Conservation (phyloP, 202 grass and related monocot genomes). For the Elaeis oleifera region DNA sequence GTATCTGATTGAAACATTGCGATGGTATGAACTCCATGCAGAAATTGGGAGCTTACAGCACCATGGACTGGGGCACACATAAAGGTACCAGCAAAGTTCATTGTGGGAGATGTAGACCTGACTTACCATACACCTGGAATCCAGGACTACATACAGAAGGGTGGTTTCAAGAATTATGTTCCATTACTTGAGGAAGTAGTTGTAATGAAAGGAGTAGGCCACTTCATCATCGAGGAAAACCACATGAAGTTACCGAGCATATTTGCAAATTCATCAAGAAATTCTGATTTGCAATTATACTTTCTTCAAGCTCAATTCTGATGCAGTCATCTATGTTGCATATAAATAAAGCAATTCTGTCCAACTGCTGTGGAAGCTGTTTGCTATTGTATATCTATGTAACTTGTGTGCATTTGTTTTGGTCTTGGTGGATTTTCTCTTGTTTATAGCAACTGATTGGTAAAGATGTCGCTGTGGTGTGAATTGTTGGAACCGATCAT, state of each 20-base stretch:
- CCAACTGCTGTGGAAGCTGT: too few species aligned
- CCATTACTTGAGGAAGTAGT: slow-evolving; percentile 17
- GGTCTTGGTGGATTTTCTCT: too few species aligned
- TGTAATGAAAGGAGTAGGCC: slow-evolving; percentile 17
- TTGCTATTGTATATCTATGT: too few species aligned
- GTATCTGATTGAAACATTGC: too few species aligned
- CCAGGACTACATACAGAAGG: slow-evolving; percentile 20
- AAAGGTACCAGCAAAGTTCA: slow-evolving; percentile 18
- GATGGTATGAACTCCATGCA: neutral
- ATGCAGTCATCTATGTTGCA: too few species aligned
- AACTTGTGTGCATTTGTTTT: too few species aligned
- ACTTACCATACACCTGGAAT: slow-evolving; percentile 14
- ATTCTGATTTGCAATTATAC: neutral
- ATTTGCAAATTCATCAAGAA: slow-evolving; percentile 12
- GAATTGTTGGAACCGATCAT: too few species aligned
- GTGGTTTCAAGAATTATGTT: slow-evolving; percentile 18
- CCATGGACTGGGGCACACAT: slow-evolving; percentile 13
- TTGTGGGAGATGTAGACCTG: slow-evolving; percentile 14
- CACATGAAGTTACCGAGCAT: slow-evolving; percentile 9
- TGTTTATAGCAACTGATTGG: too few species aligned
- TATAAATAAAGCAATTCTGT: too few species aligned
- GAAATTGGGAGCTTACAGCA: slow-evolving; percentile 15
- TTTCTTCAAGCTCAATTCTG: too few species aligned
- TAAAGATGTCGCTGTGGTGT: too few species aligned
- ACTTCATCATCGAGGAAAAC: slow-evolving; percentile 26